Conservation (phyloP, 164 flowering plant genomes). For the Umbellularia californica region DNA sequence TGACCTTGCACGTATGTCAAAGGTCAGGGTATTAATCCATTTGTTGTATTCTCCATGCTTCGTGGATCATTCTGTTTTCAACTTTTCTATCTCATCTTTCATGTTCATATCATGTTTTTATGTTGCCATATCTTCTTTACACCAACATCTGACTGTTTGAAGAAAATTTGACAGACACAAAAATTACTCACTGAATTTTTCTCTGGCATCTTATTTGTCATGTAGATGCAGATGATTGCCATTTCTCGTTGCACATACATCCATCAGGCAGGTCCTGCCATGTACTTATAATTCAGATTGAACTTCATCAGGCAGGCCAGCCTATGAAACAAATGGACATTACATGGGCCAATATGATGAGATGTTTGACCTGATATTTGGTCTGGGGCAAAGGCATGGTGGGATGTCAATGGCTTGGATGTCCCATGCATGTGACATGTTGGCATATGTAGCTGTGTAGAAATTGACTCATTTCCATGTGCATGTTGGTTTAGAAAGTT, state of each 20-base stretch:
- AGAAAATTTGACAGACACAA: no score
- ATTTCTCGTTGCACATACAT: background rate
- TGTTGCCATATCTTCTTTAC: background rate
- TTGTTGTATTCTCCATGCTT: background rate
- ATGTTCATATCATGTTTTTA: background rate
- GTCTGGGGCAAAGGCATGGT: background rate
- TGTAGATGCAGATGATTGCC: no score
- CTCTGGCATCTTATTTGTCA: no score
- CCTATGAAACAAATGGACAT: background rate
- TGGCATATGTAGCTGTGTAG: background rate
- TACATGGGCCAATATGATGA: background rate
- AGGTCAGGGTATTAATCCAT: constrained; percentile 42
- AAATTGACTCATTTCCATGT: background rate
- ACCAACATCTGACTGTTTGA: no score
- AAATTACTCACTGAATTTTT: no score
- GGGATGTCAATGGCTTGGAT: background rate
- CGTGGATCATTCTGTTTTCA: background rate
- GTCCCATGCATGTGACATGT: background rate
- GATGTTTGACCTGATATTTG: background rate
- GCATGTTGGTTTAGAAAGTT: background rate
- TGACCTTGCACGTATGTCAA: constrained; percentile 91
- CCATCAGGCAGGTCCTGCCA: background rate
- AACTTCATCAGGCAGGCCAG: background rate
- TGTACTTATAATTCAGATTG: background rate
- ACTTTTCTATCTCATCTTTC: background rate